Evolutionary conservation across 2,329 filamentous ascomycete species (phyloP), one percentile per base, ranked within the genome.

Genomic region (Podosphaera fusca): DNA sequence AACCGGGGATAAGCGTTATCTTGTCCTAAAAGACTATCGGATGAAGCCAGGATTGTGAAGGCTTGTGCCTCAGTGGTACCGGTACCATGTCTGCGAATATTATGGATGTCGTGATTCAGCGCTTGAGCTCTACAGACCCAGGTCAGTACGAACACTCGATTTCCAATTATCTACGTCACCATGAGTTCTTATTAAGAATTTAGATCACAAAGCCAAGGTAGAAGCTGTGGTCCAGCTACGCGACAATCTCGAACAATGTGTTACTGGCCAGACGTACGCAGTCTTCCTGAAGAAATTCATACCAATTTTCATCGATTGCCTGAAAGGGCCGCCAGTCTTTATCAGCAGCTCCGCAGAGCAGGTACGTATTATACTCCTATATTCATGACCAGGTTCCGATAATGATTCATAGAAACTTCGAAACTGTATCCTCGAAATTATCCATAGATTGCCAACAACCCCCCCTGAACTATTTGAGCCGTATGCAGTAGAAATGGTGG

Each of bases 191-290:
- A 63, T 30, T 55, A 47, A 50, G 55, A 31, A 42, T 56, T 47
- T 63, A 95, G 92, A 96, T 73, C 72, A 83, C 58, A 87, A 86
- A 72, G 72, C 81, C 58, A 94, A 89, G 72, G 78, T 85, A 60
- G 86, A 87, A 65, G 81, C 88, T 61, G 87, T 90, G 60, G 81
- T 83, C 56, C 84, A 89, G 62, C 75, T 98, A 65, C 87, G 92
- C 68, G 94, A 99, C 71, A 87, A 79, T 65, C 82, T 96, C 63
- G 94, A 98, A 62, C 78, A 87, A 66, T 94, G 92, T 73, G 87
- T 84, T 57, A 80, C 79, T 65, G 82, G 85, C 56, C 75, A 78
- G 57, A 81, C 81, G 64, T 98, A 96, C 69, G 71, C 79, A 34
- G 75, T 78, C 55, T 96, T 98, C 68, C 76, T 98, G 59, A 80